These are phyloP conservation scores for Prunus campanulata DNA, from an alignment of 306 rosid genomes.

Conservation along the genomic window DNA sequence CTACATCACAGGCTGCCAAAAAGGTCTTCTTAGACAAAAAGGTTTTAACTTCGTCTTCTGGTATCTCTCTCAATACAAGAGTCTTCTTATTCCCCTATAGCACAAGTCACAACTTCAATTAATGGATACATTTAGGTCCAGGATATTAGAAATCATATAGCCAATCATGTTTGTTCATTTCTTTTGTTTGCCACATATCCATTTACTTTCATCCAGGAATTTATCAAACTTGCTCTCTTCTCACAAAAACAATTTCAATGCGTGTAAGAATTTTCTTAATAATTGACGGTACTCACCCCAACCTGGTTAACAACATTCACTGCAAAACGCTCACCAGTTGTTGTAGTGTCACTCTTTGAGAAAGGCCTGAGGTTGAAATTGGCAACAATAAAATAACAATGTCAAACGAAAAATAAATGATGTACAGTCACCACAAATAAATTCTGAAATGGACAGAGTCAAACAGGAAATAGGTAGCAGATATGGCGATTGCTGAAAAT, in stretches of 20 bases:
- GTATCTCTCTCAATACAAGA: slow-evolving; percentile 86
- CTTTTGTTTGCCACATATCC: neutral
- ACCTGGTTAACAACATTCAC: slow-evolving; percentile 57
- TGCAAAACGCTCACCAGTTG: slow-evolving; percentile 59
- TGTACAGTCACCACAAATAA: slow-evolving; percentile 19
- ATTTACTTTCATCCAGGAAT: slow-evolving; percentile 16
- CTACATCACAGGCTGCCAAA: slow-evolving; percentile 88
- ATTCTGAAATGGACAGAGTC: neutral
- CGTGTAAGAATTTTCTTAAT: neutral
- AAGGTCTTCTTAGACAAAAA: slow-evolving; percentile 55
- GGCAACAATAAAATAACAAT: slow-evolving; percentile 17
- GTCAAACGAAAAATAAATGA: slow-evolving; percentile 18
- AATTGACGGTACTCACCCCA: slow-evolving; percentile 58
- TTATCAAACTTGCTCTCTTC: slow-evolving; percentile 6
- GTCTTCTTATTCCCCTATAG: slow-evolving; percentile 69
- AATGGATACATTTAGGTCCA: neutral
- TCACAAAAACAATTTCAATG: neutral
- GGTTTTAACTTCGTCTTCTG: slow-evolving; percentile 56
- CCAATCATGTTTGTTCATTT: neutral
- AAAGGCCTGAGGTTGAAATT: slow-evolving; percentile 56
- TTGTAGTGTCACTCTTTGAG: slow-evolving; percentile 49
- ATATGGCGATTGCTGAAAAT: slow-evolving; percentile 5
- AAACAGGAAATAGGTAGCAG: neutral
- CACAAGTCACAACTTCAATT: slow-evolving; percentile 21
- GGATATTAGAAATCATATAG: neutral